A percentile compares a stretch with the other conserved stretches of the same genome.
phyloP scores from a whole-genome alignment of 495 filamentous ascomycete species.

The Barbatosphaeria neglecta region DNA sequence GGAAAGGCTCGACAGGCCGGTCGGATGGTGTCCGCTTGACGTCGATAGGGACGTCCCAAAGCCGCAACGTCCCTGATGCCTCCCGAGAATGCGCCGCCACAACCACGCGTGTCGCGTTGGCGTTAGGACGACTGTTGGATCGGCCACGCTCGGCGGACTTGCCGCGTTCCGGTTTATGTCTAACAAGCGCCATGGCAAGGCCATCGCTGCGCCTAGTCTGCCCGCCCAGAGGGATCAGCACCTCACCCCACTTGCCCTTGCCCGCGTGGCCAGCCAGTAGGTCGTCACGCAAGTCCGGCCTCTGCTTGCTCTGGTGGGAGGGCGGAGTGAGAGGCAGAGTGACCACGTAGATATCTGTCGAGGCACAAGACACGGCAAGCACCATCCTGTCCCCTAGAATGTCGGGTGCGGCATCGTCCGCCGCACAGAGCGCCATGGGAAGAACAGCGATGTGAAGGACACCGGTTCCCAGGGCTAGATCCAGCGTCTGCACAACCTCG shows the following conservation, averaged over 20 bases:
- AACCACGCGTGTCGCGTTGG: constrained; percentile 20
- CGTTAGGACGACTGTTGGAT: neutral
- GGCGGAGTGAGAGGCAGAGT: constrained; percentile 65
- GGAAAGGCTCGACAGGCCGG: constrained; percentile 44
- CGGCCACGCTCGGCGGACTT: constrained; percentile 24
- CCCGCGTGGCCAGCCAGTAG: constrained; percentile 34
- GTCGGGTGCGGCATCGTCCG: constrained; percentile 38
- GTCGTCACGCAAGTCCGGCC: constrained; percentile 32
- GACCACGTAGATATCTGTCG: constrained; percentile 54
- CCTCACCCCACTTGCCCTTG: constrained; percentile 50
- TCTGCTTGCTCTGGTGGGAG: constrained; percentile 44
- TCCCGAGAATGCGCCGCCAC: constrained; percentile 51
- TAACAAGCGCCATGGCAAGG: constrained; percentile 54
- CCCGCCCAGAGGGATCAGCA: constrained; percentile 42
- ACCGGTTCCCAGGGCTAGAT: constrained; percentile 53
- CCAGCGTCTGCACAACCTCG: constrained; percentile 51
- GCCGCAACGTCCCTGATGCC: constrained; percentile 43
- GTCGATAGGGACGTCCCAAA: constrained; percentile 36
- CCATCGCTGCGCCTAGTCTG: constrained; percentile 52
- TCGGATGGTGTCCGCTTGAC: constrained; percentile 16
- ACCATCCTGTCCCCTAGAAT: constrained; percentile 55
- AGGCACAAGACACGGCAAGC: constrained; percentile 59
- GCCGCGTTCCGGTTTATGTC: constrained; percentile 21
- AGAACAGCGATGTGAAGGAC: constrained; percentile 50
- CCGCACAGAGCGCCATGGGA: constrained; percentile 30